phyloP scores from a whole-genome alignment of 2,329 filamentous ascomycete species.

The Talaromyces sp. region DNA sequence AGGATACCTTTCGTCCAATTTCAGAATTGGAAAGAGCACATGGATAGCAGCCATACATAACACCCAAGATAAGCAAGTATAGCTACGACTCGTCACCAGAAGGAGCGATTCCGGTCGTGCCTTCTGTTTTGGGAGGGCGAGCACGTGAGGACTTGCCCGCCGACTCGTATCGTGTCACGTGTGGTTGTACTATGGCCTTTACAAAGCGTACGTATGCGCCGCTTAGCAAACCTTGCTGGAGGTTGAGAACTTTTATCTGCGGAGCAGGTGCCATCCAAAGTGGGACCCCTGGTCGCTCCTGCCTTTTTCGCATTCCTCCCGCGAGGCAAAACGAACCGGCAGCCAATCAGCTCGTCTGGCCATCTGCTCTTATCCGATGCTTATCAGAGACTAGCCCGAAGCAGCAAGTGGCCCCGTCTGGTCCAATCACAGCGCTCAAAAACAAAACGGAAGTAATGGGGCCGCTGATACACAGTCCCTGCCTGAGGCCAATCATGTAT shows the following conservation, averaged over 20 bases:
- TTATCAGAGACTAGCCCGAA: not conserved
- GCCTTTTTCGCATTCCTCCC: slow-evolving; percentile 1
- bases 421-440: not conserved
- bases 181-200: not conserved
- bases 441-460: not conserved
- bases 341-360: not conserved
- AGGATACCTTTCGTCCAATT: not conserved
- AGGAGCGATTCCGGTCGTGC: not conserved
- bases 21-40: not conserved
- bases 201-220: not conserved
- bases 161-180: not conserved
- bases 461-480: slow-evolving; percentile 2
- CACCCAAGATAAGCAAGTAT: no score
- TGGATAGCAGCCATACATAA: not conserved
- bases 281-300: not conserved
- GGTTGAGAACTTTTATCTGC: not conserved
- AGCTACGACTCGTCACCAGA: not conserved
- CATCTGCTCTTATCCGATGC: not conserved
- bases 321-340: not conserved
- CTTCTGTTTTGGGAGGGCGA: not conserved
- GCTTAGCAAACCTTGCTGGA: not conserved
- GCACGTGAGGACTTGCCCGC: not conserved
- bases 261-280: slow-evolving; percentile 2
- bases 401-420: not conserved
- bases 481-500: not conserved